Base-by-base conservation (phyloP, 2,329 filamentous ascomycete genomes). In the Xylariales sp. region DNA sequence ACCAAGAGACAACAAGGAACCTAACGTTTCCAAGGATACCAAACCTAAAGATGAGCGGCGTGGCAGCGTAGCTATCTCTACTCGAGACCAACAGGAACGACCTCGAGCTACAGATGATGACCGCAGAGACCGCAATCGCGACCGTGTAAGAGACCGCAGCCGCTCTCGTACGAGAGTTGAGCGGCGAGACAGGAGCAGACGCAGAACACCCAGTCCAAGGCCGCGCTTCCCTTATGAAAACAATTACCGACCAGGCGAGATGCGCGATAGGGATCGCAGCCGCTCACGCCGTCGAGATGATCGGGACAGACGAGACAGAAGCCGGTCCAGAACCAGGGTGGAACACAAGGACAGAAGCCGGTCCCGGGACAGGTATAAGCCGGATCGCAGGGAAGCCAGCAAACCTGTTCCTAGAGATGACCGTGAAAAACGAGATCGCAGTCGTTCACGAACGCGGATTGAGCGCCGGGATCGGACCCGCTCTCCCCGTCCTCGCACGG, bases 401-500 rank as follows among this genome's bases (percentile, higher is more conserved):
- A 54, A 53, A 39, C 57, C 57, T 31, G 53, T 47, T 24, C 49
- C 42, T n/a, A 50, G 44, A 45, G 56, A 59, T 12, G 56, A 56
- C 25, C 52, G 54, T 14, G 56, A 57, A n/a, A 55, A 47, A 40
- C 54, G 54, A 18, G 57, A 51, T 10, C 51, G 55, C 19, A 58
- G 54, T 36, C 54, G 51, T 11, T 59, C 55, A 12, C 51, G 47
- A 28, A 42, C 35, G 19, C 48, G 48, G 14, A 51, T 52, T 28
- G 48, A 50, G 35, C 51, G 52, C 18, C 51, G 53, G 2, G 56
- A 57, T 8, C 54, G 57, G n/a, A 58, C 58, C 11, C 55, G 58
- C 28, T 59, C 58, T 4, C 54, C 58, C 39, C 53, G 51, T 16
- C 48, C 54, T 15, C 47, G 55, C 25, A 49, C 51, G 12, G 56